Conservation (phyloP, 1,284 basidiomycete species). For the Rhizoctonia solani region DNA sequence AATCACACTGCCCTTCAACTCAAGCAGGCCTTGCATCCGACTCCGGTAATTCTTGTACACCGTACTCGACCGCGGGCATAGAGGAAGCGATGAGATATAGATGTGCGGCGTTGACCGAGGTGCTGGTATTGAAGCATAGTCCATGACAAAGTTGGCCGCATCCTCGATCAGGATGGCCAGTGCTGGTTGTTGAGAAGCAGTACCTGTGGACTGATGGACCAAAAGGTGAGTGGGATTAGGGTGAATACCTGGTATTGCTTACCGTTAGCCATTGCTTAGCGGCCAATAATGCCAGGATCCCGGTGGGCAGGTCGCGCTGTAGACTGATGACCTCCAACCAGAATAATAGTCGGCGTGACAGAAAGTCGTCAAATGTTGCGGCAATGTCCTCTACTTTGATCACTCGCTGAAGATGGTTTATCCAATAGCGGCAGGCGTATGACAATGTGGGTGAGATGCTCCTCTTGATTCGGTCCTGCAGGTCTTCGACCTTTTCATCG, state of each 20-base stretch:
- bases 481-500: not conserved
- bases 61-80: not conserved
- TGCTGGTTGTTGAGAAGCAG: not conserved
- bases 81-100: not conserved
- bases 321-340: conserved; percentile 7
- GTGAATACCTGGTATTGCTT: not conserved
- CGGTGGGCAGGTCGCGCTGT: not conserved
- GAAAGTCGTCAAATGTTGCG: not conserved
- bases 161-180: not conserved
- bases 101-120: conserved; percentile 4
- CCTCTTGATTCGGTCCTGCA: not conserved
- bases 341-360: not conserved
- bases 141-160: not conserved
- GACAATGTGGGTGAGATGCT: not conserved
- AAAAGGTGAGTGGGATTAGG: not conserved
- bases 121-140: not conserved
- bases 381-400: not conserved
- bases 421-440: not conserved
- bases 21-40: not conserved
- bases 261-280: not conserved
- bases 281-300: not conserved
- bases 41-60: not conserved
- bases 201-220: not conserved
- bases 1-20: not conserved
- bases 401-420: not conserved